Evolutionary conservation across 768 basidiomycete genomes (phyloP).

Genomic region (Artomyces pyxidatus): DNA sequence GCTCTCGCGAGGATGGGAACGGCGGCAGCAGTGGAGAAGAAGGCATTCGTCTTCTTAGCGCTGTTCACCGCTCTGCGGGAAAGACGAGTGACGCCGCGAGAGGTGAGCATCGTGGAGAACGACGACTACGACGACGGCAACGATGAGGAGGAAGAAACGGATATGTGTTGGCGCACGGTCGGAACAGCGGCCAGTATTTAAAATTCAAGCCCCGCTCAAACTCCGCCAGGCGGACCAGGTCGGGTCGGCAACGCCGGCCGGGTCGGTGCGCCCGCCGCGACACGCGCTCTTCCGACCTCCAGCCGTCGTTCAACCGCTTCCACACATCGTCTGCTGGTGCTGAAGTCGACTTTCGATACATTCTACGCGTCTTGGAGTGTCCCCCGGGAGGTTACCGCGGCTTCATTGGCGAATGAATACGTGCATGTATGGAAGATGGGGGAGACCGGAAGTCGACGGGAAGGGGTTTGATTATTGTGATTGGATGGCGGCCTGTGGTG

Average conservation of each 20-base stretch:
- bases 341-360: too few relatives aligned
- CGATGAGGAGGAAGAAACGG: constrained; percentile 18
- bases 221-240: constrained; percentile 3
- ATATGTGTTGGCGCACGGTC: constrained; percentile 8
- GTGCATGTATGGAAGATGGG: too few relatives aligned
- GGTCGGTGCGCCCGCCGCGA: neutral
- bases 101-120: constrained; percentile 66
- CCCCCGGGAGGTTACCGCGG: too few relatives aligned
- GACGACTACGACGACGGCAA: constrained; percentile 19
- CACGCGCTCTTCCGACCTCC: neutral
- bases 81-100: constrained; percentile 82
- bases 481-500: too few relatives aligned
- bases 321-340: too few relatives aligned
- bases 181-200: neutral
- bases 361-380: too few relatives aligned
- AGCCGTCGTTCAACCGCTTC: too few relatives aligned
- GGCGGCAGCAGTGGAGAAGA: constrained; percentile 62
- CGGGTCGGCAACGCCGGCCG: neutral
- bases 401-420: too few relatives aligned
- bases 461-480: too few relatives aligned
- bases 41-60: constrained; percentile 68
- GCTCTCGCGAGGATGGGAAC: constrained; percentile 47
- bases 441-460: too few relatives aligned
- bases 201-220: constrained; percentile 10
- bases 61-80: constrained; percentile 75